Conservation (phyloP, 306 rosid genomes). For the Astragalus glycyphyllos region DNA sequence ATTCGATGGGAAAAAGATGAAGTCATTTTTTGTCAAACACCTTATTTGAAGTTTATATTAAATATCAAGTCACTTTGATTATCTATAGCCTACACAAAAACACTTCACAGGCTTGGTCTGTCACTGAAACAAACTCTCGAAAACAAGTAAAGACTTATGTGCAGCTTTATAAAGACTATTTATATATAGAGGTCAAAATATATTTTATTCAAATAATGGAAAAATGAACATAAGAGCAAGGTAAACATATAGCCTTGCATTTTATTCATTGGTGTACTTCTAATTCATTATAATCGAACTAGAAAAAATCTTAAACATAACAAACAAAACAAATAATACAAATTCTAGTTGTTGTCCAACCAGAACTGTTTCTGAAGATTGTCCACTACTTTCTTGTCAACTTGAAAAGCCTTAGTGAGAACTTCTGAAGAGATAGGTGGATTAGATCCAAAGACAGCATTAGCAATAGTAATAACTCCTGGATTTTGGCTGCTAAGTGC, state of each 20-base stretch:
- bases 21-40: too few relatives aligned
- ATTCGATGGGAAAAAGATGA: too few relatives aligned
- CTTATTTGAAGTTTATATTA: too few relatives aligned
- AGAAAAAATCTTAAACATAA: too few relatives aligned
- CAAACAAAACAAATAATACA: too few relatives aligned
- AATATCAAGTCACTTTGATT: too few relatives aligned
- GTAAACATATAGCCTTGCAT: neutral
- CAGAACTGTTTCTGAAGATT: constrained; percentile 42
- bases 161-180: too few relatives aligned
- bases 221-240: neutral
- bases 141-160: too few relatives aligned
- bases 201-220: constrained; percentile 16
- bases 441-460: constrained; percentile 41
- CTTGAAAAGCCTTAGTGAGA: constrained; percentile 46
- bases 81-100: too few relatives aligned
- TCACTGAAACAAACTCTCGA: too few relatives aligned
- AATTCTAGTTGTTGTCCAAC: constrained; percentile 19
- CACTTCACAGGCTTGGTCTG: too few relatives aligned
- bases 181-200: neutral
- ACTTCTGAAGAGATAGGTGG: constrained; percentile 43
- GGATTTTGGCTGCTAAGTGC: constrained; percentile 39
- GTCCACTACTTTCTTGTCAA: constrained; percentile 25
- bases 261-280: neutral
- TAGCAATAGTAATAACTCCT: constrained; percentile 31
- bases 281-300: neutral